Evolutionary conservation across 192 early-diverging fungal species (phyloP), one percentile per base, ranked within the genome.

Genomic region (Entophlyctis luteolus): DNA sequence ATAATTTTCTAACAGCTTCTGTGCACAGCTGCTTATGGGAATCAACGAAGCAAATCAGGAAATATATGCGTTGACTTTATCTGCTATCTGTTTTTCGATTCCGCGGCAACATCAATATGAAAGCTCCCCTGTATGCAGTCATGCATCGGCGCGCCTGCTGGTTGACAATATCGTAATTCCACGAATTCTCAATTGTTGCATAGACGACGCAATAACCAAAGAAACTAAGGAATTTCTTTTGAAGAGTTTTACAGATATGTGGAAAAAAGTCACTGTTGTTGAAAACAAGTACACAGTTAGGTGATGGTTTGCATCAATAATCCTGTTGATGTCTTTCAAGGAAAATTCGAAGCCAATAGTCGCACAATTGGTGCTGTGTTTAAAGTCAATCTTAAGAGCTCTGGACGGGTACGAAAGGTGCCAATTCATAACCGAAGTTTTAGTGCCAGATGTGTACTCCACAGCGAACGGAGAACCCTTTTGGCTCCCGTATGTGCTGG

Each of bases 401-500:
- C 38, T 68, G 28, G 31, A 38, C 5, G n/a, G 32, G 6, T 27
- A 54, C 16, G 12, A 28, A 8, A 68, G 49, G 28, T n/a, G 48
- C 20, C 3, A 1, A 2, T 68, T 68, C 48, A 28, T 68, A 22
- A 48, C 52, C 5, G 67, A 68, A 4, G 23, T 48, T 32, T 35
- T 68, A 2, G 56, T 58, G 18, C 55, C 55, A 12, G 48, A 29
- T 22, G 35, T n/a, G n/a, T 5, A n/a, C 37, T 12, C 10, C 18
- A 28, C 39, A 12, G 4, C 23, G 12, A 10, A 47, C n/a, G 60
- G 60, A 6, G 60, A 63, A 63, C 47, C 48, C 32, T 20, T 46
- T 31, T 68, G 67, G 67, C 22, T 68, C 55, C 67, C 67, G 6
- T 39, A 56, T 28, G 45, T 68, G 3, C 16, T 68, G 4, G 67